Base-by-base conservation (phyloP, 2,329 filamentous ascomycete species). In the Neospermospora avenae region DNA sequence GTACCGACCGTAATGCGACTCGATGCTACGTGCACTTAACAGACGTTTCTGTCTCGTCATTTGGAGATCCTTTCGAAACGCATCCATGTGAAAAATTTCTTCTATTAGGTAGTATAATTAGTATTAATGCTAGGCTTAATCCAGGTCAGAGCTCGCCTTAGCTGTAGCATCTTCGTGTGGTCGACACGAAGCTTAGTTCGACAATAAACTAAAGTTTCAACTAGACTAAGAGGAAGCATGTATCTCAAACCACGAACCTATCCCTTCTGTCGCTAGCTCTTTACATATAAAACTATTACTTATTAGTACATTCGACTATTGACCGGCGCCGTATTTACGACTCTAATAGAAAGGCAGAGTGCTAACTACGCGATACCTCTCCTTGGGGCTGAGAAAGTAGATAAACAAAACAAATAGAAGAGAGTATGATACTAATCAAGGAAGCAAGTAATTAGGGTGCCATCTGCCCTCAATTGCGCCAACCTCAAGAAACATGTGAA, bases 21-120 rank as follows among this genome's bases (percentile, higher is more conserved):
- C 48, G 48, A 57, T 57, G 55, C 44, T 57, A 57, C 22, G 31
- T 57, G 20, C 48, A 48, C 39, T 20, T 57, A 31, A 8, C 44
- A 48, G 55, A 57, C 39, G 44, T 57, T 2, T 39, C 55, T 11
- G 39, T 31, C 28, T 31, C 28, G 28, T 31, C 28, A 31, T 31
- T 31, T 31, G 14, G 24, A 24, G 11, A 16, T 18, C 14, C 14
- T n/a, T 8, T 11, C 11, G 22, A 49, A 3, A 25, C n/a, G 8
- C 2, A 44, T 31, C 11, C 24, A n/a, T n/a, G n/a, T n/a, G n/a
- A n/a, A n/a, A n/a, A n/a, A n/a, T n/a, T n/a, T n/a, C n/a, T n/a
- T n/a, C n/a, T n/a, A n/a, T n/a, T n/a, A n/a, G n/a, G n/a, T n/a
- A n/a, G n/a, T n/a, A n/a, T n/a, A n/a, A n/a, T n/a, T n/a, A n/a